phyloP scores from a whole-genome alignment of 805 yeast species.

The Pichia kluyveri region DNA sequence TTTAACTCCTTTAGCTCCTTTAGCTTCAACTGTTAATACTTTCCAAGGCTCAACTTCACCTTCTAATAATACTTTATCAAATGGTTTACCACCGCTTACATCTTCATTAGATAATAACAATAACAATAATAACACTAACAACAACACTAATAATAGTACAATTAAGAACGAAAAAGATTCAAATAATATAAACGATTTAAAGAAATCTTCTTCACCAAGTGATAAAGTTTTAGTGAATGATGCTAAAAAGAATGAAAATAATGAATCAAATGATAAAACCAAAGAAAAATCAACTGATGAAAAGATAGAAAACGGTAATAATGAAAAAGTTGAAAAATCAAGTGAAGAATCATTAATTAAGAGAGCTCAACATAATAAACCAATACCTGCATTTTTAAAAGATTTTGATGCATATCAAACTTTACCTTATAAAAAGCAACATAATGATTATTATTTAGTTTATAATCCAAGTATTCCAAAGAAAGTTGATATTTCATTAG shows the following conservation, averaged over 20 bases:
- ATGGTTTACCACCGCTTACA: conserved; percentile 10
- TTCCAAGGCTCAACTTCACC: conserved; percentile 13
- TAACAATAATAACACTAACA: neutral
- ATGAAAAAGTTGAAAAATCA: neutral
- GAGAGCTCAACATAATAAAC: conserved; percentile 53
- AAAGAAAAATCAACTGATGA: too few species aligned
- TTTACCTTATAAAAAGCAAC: conserved; percentile 71
- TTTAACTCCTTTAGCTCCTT: conserved; percentile 4
- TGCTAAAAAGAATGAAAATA: neutral
- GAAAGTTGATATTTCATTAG: conserved; percentile 73
- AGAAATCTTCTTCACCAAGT: neutral
- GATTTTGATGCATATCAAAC: conserved; percentile 76
- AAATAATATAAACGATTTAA: neutral
- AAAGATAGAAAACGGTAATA: neutral
- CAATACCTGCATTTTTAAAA: conserved; percentile 69
- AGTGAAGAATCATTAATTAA: conserved; percentile 28
- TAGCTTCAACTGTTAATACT: conserved; percentile 3
- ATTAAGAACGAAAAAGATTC: neutral
- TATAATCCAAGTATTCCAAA: conserved; percentile 82
- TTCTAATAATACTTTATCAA: neutral
- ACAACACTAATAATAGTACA: neutral
- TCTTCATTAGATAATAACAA: conserved; percentile 10
- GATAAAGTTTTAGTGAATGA: neutral
- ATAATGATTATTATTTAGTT: conserved; percentile 76
- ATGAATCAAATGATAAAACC: neutral